Conservation (phyloP, 106 monocot species). For the Dactylorhiza incarnata region DNA sequence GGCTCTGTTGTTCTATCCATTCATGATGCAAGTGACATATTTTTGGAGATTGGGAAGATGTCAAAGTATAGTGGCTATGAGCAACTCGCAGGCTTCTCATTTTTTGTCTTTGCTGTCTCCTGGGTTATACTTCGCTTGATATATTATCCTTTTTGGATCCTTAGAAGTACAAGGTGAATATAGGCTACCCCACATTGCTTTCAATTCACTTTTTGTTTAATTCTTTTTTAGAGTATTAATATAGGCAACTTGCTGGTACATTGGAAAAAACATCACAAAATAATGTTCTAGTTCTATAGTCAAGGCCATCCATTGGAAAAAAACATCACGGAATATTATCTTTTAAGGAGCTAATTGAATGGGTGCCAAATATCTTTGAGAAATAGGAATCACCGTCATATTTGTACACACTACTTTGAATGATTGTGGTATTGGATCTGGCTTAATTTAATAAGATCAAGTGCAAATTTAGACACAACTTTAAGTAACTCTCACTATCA, state of each 20-base stretch:
- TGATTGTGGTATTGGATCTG: too few relatives aligned
- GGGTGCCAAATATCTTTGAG: too few relatives aligned
- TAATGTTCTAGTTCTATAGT: too few relatives aligned
- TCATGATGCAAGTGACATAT: constrained; percentile 96
- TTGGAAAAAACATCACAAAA: too few relatives aligned
- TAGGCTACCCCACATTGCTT: neutral
- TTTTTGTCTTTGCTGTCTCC: constrained; percentile 64
- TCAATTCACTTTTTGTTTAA: neutral
- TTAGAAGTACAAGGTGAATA: constrained; percentile 83
- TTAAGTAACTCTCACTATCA: too few relatives aligned
- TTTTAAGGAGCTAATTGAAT: too few relatives aligned
- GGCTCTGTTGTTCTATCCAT: constrained; percentile 85
- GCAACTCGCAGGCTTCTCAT: constrained; percentile 43
- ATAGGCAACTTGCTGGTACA: neutral
- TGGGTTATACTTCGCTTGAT: constrained; percentile 73
- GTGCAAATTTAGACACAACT: too few relatives aligned
- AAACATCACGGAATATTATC: too few relatives aligned
- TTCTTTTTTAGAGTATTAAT: neutral
- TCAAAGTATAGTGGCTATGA: constrained; percentile 78
- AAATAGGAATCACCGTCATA: too few relatives aligned
- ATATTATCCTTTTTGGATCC: constrained; percentile 84
- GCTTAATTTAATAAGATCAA: too few relatives aligned
- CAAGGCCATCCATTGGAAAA: too few relatives aligned
- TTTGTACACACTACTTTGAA: too few relatives aligned
- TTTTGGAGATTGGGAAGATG: constrained; percentile 91